These are phyloP conservation scores for Haplosporangium sp. DNA, from an alignment of 371 early-diverging fungal species.

Conservation along the genomic window DNA sequence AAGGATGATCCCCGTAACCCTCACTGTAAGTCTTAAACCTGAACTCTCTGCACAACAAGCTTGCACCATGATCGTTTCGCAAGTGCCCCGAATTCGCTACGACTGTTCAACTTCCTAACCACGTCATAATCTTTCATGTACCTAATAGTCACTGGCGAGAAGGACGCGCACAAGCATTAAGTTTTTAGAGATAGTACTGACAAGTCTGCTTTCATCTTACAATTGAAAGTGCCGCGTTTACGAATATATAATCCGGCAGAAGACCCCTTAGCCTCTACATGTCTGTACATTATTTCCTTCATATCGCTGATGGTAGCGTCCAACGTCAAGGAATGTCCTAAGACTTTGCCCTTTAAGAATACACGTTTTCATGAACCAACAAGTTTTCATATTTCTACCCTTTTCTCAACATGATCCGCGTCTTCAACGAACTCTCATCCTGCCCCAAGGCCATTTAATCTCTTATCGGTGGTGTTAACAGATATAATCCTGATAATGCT, in stretches of 20 bases:
- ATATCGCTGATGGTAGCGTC: background rate
- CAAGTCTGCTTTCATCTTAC: no score
- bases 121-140: background rate
- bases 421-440: conserved; percentile 53
- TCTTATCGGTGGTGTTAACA: conserved; percentile 82
- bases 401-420: conserved; percentile 43
- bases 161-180: conserved; percentile 27
- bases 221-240: background rate
- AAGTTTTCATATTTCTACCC: conserved; percentile 30
- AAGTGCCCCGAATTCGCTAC: no score
- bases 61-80: background rate
- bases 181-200: no score
- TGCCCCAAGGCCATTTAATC: conserved; percentile 83
- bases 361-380: no score
- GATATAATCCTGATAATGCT: conserved; percentile 92
- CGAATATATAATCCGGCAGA: no score
- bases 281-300: no score
- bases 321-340: background rate
- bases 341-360: conserved; percentile 5
- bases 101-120: no score
- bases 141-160: conserved; percentile 24
- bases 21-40: conserved; percentile 33
- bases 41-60: background rate
- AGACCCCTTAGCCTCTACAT: no score
- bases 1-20: conserved; percentile 55